Evolutionary conservation across 208 protist genomes (phyloP), one percentile per base, ranked within the genome.

Genomic region (Crithidia brevicula): DNA sequence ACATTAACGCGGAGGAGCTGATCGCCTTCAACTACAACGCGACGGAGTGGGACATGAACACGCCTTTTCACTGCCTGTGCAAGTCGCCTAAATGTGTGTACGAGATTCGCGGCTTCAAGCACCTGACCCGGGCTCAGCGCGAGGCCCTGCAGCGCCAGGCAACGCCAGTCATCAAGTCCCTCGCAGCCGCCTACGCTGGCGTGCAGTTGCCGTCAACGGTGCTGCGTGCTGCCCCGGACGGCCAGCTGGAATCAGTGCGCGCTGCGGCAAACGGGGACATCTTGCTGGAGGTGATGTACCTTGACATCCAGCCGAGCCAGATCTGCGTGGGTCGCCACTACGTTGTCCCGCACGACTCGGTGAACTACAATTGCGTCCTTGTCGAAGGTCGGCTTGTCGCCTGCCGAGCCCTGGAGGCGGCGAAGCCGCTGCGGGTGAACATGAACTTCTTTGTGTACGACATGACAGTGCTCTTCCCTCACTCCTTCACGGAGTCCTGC

Each of bases 361-460:
- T 67, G 43, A 36, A 65, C 20, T 79, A 76, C 47, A 93, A 88
- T 64, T 87, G 81, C 50, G 74, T 95, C 25, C 72, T 92, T 42
- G 85, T 95, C 7, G 89, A 95, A 46, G 85, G 85, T 30, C 84
- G 89, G 11, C 74, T 95, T 47, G 59, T 95, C 54, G 63, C 85
- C 20, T 68, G 45, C 50, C 64, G 62, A n/a, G 77, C 58, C 36
- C 36, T 95, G 20, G 70, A 71, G 11, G 46, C 63, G 9, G 72
- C 62, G 0, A 81, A 89, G 66, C 9, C 59, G 34, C 70, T 95
- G 16, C 79, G 73, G n/a, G 75, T 95, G 23, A 85, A 95, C 74
- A 89, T 95, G 85, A 91, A 92, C 74, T 88, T 85, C 54, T 90
- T 95, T 49, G 83, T 93, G 58, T 95, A 95, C 75, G 85, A 92